Evolutionary conservation across 2,329 filamentous ascomycete genomes (phyloP), one percentile per base, ranked within the genome.

Genomic region (Decorospora gaudefroyi): DNA sequence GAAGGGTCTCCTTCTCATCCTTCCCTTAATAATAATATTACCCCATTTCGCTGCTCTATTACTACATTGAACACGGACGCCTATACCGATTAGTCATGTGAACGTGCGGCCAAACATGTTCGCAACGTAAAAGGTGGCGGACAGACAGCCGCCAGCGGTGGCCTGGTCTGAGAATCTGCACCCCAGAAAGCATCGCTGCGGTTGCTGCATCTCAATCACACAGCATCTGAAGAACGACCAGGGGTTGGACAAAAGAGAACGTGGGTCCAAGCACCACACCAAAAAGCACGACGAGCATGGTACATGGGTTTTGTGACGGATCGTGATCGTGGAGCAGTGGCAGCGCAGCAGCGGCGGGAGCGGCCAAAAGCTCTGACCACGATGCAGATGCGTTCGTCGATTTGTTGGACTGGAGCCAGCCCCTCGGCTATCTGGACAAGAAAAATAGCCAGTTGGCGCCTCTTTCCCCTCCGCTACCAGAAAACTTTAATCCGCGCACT

Each of bases 11-110:
- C 43, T 49, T 54, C 36, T 31, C 23, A 44, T 44, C 38, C 42
- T 58, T 55, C 51, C 56, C 49, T 52, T 62, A 61, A 57, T 63
- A 62, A 60, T 63, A 63, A 63, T 61, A 55, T 42, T 36, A 56
- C 43, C 46, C 45, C 30, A 46, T 57, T 46, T 33, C 42, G 31
- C 33, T 8, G 30, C 34, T 32, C 18, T 27, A 27, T 18, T 4
- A 13, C 9, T n/a, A 12, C 23, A 15, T 34, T 19, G 31, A 37
- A 25, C 13, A 25, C 16, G 25, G 34, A 28, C 17, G n/a, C 34
- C 25, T 15, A 21, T 37, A 16, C n/a, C n/a, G n/a, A n/a, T n/a
- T n/a, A n/a, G n/a, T n/a, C n/a, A n/a, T n/a, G n/a, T n/a, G n/a
- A n/a, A n/a, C n/a, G n/a, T n/a, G n/a, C n/a, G n/a, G n/a, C n/a